Evolutionary conservation across 805 yeast species (phyloP), one percentile per base, ranked within the genome.

Genomic region (Sugiyamaella lignohabitans): DNA sequence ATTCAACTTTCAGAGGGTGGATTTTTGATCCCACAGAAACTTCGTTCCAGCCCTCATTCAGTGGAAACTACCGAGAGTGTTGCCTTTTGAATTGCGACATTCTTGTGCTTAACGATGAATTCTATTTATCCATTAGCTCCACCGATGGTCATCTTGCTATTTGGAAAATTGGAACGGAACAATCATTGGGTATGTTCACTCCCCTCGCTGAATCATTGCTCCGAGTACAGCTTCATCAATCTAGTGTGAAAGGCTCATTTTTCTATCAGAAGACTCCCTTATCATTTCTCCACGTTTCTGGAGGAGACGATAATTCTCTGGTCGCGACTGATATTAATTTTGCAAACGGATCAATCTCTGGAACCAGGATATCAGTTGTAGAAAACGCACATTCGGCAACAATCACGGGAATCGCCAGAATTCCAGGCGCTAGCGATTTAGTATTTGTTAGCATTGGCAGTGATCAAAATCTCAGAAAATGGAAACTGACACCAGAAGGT

Each of bases 291-390:
- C 62, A 85, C 3, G 67, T 79, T 3, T 79, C 96, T 1, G 97
- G 96, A 27, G 98, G 98, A 46, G 98, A 93, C 60, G 98, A 93
- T 58, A 89, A 91, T 64, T 84, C 87, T 0, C 58, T 84, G 2
- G 74, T 70, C 1, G 59, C 76, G 1, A 63, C 72, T 1, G 49
- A 57, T 14, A 53, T 83, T 27, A 48, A 63, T 1, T 42, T 67
- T 5, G 61, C 65, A 1, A 58, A 55, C 6, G 55, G 62, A 5
- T 49, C 43, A 0, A 47, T 46, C 1, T 40, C 45, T 2, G 45
- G 55, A 3, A 41, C 40, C 4, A 53, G 56, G 1, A 43, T 60
- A 2, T 58, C 76, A 23, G 50, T 53, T 0, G 59, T 67, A 0
- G 68, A 67, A 6, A 62, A 66, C 22, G 96, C 95, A 0, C 96